Percentiles rank a stretch among this genome's conserved stretches.
These are phyloP conservation scores for Tremella mesenterica DNA, from an alignment of 768 basidiomycete genomes.

Conservation along the genomic window DNA sequence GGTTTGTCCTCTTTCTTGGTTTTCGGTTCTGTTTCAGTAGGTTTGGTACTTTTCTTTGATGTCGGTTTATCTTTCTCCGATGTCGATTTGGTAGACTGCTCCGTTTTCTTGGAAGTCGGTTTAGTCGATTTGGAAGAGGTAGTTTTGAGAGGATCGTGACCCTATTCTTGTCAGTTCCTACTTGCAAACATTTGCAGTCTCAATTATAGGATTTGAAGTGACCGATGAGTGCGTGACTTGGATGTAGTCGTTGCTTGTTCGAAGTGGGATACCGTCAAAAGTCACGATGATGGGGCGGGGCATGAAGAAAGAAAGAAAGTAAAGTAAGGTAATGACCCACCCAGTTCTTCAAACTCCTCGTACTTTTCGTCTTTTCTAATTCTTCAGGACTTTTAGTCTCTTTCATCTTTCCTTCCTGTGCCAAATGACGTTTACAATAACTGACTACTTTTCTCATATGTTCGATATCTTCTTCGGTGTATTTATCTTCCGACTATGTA, in stretches of 20 bases:
- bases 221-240: too few species aligned
- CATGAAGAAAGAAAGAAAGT: background rate
- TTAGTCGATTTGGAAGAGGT: slow-evolving; percentile 14
- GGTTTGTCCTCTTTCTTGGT: slow-evolving; percentile 8
- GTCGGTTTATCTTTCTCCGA: slow-evolving; percentile 7
- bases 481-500: slow-evolving; percentile 31
- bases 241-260: too few species aligned
- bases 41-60: slow-evolving; percentile 10
- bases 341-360: slow-evolving; percentile 43
- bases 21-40: slow-evolving; percentile 15
- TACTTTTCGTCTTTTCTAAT: slow-evolving; percentile 41
- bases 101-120: slow-evolving; percentile 16
- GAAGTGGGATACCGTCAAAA: too few species aligned
- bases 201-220: background rate
- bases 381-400: slow-evolving; percentile 64
- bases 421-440: slow-evolving; percentile 45
- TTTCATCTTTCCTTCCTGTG: slow-evolving; percentile 51
- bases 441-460: slow-evolving; percentile 45
- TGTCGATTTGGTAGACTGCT: too few species aligned
- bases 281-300: too few species aligned
- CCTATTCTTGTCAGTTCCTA: slow-evolving; percentile 12
- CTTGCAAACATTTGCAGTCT: background rate
- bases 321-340: slow-evolving; percentile 12
- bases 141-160: slow-evolving; percentile 41
- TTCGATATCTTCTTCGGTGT: slow-evolving; percentile 45